A percentile compares a stretch with the other conserved stretches of the same genome.
These are phyloP conservation scores for Hygrophoropsis aurantiaca DNA, from an alignment of 768 basidiomycete genomes.

Conservation along the genomic window DNA sequence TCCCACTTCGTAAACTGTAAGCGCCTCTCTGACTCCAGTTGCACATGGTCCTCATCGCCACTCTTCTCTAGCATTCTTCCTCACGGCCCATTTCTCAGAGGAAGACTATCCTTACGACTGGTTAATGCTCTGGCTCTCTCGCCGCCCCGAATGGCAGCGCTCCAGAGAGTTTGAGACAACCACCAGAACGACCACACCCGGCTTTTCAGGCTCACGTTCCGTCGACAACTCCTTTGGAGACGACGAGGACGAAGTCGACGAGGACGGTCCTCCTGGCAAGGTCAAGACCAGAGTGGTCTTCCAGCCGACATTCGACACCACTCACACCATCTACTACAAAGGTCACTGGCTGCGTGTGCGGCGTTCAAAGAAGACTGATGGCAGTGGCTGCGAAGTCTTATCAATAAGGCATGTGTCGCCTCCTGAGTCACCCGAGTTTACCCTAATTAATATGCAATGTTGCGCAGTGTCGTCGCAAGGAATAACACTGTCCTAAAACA, in stretches of 20 bases:
- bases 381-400: slow-evolving; percentile 69
- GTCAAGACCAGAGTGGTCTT: slow-evolving; percentile 81
- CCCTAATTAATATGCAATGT: slow-evolving; percentile 8
- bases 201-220: slow-evolving; percentile 45
- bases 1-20: slow-evolving; percentile 86
- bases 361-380: slow-evolving; percentile 66
- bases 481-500: slow-evolving; percentile 84
- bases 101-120: slow-evolving; percentile 91
- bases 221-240: slow-evolving; percentile 58
- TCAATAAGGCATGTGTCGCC: slow-evolving; percentile 59
- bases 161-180: slow-evolving; percentile 89
- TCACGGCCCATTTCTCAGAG: slow-evolving; percentile 87
- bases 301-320: slow-evolving; percentile 85
- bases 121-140: slow-evolving; percentile 89
- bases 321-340: slow-evolving; percentile 84
- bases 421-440: slow-evolving; percentile 2
- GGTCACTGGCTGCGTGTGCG: slow-evolving; percentile 83
- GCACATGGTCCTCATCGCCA: slow-evolving; percentile 4
- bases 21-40: slow-evolving; percentile 24
- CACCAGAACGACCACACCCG: slow-evolving; percentile 67
- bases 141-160: slow-evolving; percentile 85
- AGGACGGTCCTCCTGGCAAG: slow-evolving; percentile 52
- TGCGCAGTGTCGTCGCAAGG: slow-evolving; percentile 72
- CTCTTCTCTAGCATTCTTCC: slow-evolving; percentile 67
- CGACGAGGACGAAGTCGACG: slow-evolving; percentile 46